Percentiles rank a stretch among this genome's conserved stretches.
Evolutionary conservation across 805 yeast species (phyloP).

Genomic region (Saturnispora hagleri): DNA sequence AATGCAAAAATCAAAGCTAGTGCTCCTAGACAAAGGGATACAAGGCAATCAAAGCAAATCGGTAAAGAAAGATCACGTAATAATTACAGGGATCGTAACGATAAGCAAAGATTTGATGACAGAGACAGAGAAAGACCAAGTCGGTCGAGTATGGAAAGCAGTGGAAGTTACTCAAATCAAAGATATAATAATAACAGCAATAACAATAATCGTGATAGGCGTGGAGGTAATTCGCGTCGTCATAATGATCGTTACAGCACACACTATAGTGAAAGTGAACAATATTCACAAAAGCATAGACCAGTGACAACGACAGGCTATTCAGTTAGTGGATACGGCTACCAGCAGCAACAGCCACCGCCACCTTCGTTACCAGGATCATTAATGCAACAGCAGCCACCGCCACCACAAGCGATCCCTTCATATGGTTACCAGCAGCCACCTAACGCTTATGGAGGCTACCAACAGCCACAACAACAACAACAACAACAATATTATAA

Average conservation of each 20-base stretch:
- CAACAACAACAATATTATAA: slow-evolving; percentile 1
- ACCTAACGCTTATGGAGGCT: slow-evolving; percentile 2
- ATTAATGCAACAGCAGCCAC: slow-evolving; percentile 7
- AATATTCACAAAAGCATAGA: slow-evolving; percentile 7
- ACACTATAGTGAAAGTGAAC: slow-evolving; percentile 5
- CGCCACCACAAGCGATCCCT: slow-evolving; percentile 8
- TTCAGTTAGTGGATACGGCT: not conserved
- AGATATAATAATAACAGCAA: slow-evolving; percentile 8
- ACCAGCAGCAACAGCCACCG: slow-evolving; percentile 3
- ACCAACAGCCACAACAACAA: not conserved
- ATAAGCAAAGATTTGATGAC: slow-evolving; percentile 7
- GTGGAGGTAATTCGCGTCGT: slow-evolving; percentile 15
- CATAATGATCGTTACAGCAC: slow-evolving; percentile 8
- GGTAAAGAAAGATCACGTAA: slow-evolving; percentile 4
- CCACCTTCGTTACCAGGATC: not conserved
- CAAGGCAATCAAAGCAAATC: slow-evolving; percentile 4
- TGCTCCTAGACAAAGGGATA: slow-evolving; percentile 8
- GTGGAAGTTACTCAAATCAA: slow-evolving; percentile 1
- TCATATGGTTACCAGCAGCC: slow-evolving; percentile 5
- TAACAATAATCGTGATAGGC: slow-evolving; percentile 3
- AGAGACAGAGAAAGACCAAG: slow-evolving; percentile 11
- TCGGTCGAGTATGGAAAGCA: not conserved
- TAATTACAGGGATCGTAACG: slow-evolving; percentile 7
- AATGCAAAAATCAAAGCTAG: slow-evolving; percentile 27
- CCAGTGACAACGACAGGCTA: not conserved